Evolutionary conservation across 192 early-diverging fungal genomes (phyloP), one percentile per base, ranked within the genome.

Genomic region (Kickxella alabastrina): DNA sequence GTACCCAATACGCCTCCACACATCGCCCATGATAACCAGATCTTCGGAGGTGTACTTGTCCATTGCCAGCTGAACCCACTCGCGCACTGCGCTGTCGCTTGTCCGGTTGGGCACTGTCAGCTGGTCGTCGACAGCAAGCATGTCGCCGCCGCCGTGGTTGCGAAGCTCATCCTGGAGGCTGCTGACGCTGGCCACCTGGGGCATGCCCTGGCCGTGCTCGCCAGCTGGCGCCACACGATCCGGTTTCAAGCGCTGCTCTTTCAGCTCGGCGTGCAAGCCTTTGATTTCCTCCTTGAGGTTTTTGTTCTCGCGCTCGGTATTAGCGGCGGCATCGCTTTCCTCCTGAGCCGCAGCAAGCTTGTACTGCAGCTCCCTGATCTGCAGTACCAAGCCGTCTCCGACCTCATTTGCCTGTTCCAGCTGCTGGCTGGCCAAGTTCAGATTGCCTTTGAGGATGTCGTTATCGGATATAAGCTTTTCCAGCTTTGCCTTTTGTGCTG

Each of bases 1-100:
- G 52, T 67, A 62, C 49, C 63, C 59, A 29, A 71, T 54, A 46
- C 75, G 75, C 40, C 59, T 71, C 75, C 75, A 77, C 38, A 71
- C 59, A 41, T 77, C 75, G 52, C 44, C 46, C 15, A 77, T 54
- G 4, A 72, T 31, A 14, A 77, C 48, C 55, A 71, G 44, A 46
- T 77, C 75, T 37, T 77, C 63, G 24, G 75, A 48, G n/a, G 68
- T 63, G 47, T 54, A 71, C 35, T 53, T 41, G 10, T 31, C 41
- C 39, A 77, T 51, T 39, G 52, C 40, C 21, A 39, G 22, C 37
- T 53, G 39, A 13, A 77, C 49, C 68, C 58, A 67, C 36, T 63
- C 41, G 21, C 56, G 75, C 37, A 77, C 52, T 0, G 53, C 56
- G 28, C 25, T 41, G 2, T 68, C 56, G 43, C 50, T 22, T 1